Evolutionary conservation across 2,329 filamentous ascomycete species (phyloP), one percentile per base, ranked within the genome.

Genomic region (Exophiala alcalophila): DNA sequence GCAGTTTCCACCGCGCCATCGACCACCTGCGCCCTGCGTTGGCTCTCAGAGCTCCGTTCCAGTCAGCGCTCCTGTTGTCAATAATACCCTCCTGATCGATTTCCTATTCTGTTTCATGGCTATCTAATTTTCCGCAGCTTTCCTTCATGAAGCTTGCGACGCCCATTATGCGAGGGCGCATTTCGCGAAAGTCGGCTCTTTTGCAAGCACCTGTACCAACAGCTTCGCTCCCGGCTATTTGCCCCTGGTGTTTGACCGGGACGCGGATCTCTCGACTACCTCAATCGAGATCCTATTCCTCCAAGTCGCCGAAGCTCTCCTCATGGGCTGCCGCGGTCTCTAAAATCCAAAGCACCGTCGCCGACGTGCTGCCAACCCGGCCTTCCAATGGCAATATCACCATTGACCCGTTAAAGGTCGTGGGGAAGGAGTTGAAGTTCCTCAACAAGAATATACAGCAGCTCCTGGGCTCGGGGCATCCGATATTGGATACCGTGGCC

Each of bases 381-480:
- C 65, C 61, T 50, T 53, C 63, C 10, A 38, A 45, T 25, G 73
- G 74, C 55, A 77, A 78, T 45, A 80, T 94, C 69, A 78, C 81
- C 49, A 79, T 95, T 59, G 91, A 97, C 64, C 91, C 91, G 23
- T 76, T 97, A 59, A 80, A 86, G 50, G 84, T 87, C 23, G 90
- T 97, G 23, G 91, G 87, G 50, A 94, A 95, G 69, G 91, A 97
- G 73, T 87, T 98, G 82, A 92, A 94, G 67, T 94, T 90, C 58
- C 70, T 97, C 60, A 95, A 86, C 8, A 89, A 89, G 40, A 95
- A 97, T 59, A 94, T 97, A 65, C 78, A 87, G 49, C 86, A 94
- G 61, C 74, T 97, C n/a, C 72, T 97, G 11, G 91, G 91, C 4
- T 96, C 90, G 0, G 91, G 91, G 4, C 91, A 98, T 62, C 92